Percentiles rank a stretch among this genome's conserved stretches.
phyloP scores from a whole-genome alignment of 805 yeast genomes.

The Barnettozyma salicaria region DNA sequence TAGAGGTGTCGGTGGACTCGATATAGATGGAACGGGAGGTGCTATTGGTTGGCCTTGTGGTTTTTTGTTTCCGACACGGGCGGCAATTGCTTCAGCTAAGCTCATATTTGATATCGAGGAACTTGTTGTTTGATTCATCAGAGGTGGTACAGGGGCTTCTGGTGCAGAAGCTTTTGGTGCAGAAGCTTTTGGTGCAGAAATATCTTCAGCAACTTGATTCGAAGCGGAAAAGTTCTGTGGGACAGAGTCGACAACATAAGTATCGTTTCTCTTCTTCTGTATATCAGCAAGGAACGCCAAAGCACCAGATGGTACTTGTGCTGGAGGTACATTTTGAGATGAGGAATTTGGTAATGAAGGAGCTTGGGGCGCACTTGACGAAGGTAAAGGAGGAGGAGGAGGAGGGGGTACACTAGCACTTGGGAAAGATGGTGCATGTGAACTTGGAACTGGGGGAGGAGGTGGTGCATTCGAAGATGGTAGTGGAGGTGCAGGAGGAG shows the following conservation, averaged over 20 bases:
- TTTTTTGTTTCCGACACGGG: slow-evolving; percentile 5
- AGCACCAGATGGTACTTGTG: slow-evolving; percentile 39
- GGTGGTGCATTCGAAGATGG: slow-evolving; percentile 19
- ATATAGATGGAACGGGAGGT: slow-evolving; percentile 20
- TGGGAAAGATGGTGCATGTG: too few relatives aligned
- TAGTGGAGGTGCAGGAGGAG: slow-evolving; percentile 34
- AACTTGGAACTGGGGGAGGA: slow-evolving; percentile 15
- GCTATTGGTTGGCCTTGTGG: slow-evolving; percentile 23
- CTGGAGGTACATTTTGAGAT: slow-evolving; percentile 20
- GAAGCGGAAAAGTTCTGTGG: slow-evolving; percentile 15
- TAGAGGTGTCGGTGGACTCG: slow-evolving; percentile 14
- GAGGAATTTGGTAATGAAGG: slow-evolving; percentile 8
- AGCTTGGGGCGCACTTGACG: slow-evolving; percentile 17
- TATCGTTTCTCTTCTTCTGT: slow-evolving; percentile 47
- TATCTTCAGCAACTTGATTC: slow-evolving; percentile 7
- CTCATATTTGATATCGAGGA: slow-evolving; percentile 9
- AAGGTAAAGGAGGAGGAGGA: slow-evolving; percentile 19
- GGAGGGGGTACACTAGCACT: slow-evolving; percentile 16
- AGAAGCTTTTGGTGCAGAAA: slow-evolving; percentile 19
- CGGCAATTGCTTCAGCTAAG: slow-evolving; percentile 8
- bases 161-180: slow-evolving; percentile 23
- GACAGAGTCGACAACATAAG: slow-evolving; percentile 40
- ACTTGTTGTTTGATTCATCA: too few relatives aligned
- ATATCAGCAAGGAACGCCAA: slow-evolving; percentile 56
- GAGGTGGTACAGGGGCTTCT: slow-evolving; percentile 14